These are phyloP conservation scores for Elsinoe ampelina DNA, from an alignment of 2,329 filamentous ascomycete genomes.

Conservation along the genomic window DNA sequence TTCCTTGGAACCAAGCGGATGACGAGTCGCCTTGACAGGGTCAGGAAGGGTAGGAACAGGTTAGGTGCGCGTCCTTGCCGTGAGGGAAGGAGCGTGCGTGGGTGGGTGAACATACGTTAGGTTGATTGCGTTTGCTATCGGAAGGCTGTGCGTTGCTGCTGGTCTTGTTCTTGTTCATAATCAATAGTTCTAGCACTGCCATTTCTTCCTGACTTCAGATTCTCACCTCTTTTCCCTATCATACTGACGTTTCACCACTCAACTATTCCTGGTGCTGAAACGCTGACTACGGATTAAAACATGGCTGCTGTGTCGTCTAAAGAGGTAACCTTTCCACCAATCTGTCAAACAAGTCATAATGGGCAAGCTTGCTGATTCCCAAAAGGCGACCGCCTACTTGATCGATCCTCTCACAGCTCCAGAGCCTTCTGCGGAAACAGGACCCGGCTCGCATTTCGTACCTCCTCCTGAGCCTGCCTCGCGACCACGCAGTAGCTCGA, in stretches of 20 bases:
- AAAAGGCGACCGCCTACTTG: conserved; percentile 55
- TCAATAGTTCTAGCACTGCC: background rate
- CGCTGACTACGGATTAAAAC: background rate
- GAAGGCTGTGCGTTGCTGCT: background rate
- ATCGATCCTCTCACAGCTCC: conserved; percentile 61
- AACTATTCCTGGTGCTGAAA: background rate
- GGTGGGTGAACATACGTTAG: background rate
- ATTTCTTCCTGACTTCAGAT: background rate
- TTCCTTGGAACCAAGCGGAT: conserved; percentile 4
- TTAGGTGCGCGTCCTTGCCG: background rate
- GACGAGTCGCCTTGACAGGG: background rate
- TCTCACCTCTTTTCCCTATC: background rate
- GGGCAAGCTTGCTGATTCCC: conserved; percentile 17
- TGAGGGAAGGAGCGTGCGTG: background rate
- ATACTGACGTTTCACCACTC: background rate
- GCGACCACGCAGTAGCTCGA: conserved; percentile 26
- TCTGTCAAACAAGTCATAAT: background rate
- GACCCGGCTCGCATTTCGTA: conserved; percentile 49
- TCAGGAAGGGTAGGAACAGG: background rate
- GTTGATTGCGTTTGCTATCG: background rate
- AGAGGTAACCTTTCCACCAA: conserved; percentile 15
- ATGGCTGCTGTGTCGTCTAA: conserved; percentile 18
- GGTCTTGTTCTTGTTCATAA: background rate
- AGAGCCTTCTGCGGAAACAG: conserved; percentile 58
- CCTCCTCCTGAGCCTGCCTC: conserved; percentile 2